A percentile compares a stretch with the other conserved stretches of the same genome.
These are phyloP conservation scores for Fusarium chuoi DNA, from an alignment of 2,329 filamentous ascomycete species.

Conservation along the genomic window DNA sequence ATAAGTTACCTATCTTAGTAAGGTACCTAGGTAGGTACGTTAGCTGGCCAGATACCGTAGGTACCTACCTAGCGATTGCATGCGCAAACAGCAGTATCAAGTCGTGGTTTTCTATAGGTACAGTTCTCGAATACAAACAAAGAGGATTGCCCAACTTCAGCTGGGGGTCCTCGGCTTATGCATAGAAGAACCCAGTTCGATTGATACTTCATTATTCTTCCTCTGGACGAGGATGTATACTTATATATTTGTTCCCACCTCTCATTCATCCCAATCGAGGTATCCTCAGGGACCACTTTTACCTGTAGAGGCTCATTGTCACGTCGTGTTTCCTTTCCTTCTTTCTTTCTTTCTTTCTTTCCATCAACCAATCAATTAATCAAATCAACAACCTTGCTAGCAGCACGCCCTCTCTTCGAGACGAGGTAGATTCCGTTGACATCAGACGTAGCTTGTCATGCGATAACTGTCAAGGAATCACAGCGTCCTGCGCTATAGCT, in stretches of 20 bases:
- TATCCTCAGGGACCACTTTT: background rate
- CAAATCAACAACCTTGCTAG: background rate
- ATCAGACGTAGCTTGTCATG: background rate
- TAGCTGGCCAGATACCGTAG: background rate
- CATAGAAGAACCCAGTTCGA: background rate
- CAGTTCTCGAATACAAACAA: background rate
- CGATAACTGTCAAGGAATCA: background rate
- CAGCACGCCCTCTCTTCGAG: background rate
- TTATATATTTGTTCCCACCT: background rate
- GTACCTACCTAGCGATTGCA: background rate
- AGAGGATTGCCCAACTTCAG: background rate
- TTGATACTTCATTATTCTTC: constrained; percentile 19
- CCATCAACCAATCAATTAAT: constrained; percentile 1
- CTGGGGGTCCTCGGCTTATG: background rate
- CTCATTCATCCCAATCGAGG: constrained; percentile 7
- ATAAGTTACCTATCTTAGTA: background rate
- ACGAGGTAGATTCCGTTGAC: background rate
- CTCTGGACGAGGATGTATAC: constrained; percentile 2
- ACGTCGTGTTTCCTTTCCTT: constrained; percentile 7
- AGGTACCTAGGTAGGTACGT: background rate
- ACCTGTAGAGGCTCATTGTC: constrained; percentile 6
- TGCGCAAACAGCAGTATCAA: background rate
- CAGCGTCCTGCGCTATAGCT: background rate
- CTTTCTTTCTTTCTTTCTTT: constrained; percentile 11
- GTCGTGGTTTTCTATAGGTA: background rate